Conservation (phyloP, 2,329 filamentous ascomycete genomes). For the Camillea tinctor region DNA sequence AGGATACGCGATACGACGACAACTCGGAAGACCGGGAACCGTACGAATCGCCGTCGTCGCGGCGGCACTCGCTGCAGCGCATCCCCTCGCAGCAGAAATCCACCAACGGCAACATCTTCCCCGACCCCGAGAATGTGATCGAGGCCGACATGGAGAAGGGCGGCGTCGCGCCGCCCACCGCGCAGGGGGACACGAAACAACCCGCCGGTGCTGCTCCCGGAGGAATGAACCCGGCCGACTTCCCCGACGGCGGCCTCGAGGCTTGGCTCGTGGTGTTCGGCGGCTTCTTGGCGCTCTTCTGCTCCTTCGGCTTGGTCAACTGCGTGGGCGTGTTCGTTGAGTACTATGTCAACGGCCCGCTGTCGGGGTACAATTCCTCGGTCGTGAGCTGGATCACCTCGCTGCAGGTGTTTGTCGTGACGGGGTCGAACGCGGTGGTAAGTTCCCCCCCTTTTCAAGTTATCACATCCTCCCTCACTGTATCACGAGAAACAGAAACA, state of each 20-base stretch:
- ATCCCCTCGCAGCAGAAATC: conserved; percentile 26
- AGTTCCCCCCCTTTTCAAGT: not conserved
- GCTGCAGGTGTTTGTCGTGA: conserved; percentile 45
- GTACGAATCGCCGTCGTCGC: conserved; percentile 13
- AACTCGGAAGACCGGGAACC: conserved; percentile 13
- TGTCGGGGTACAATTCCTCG: conserved; percentile 46
- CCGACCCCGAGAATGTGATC: conserved; percentile 19
- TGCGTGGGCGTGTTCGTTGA: conserved; percentile 55
- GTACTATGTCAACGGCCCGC: conserved; percentile 50
- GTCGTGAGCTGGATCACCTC: conserved; percentile 58
- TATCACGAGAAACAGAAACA: too few relatives aligned
- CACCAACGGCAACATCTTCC: conserved; percentile 18
- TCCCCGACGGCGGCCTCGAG: conserved; percentile 57
- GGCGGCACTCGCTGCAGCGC: conserved; percentile 20
- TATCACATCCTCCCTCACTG: too few relatives aligned
- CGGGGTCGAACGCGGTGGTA: conserved; percentile 40
- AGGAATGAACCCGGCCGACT: conserved; percentile 35
- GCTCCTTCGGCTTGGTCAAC: conserved; percentile 40
- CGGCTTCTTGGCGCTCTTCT: conserved; percentile 32
- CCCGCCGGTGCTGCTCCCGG: not conserved
- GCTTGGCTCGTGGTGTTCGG: conserved; percentile 58
- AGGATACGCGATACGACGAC: conserved; percentile 13
- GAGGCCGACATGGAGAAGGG: conserved; percentile 34
- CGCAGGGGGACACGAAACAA: not conserved
- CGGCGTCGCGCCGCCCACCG: conserved; percentile 7